phyloP scores from a whole-genome alignment of 176 grass and related monocot species.

The Triticum timopheevii region DNA sequence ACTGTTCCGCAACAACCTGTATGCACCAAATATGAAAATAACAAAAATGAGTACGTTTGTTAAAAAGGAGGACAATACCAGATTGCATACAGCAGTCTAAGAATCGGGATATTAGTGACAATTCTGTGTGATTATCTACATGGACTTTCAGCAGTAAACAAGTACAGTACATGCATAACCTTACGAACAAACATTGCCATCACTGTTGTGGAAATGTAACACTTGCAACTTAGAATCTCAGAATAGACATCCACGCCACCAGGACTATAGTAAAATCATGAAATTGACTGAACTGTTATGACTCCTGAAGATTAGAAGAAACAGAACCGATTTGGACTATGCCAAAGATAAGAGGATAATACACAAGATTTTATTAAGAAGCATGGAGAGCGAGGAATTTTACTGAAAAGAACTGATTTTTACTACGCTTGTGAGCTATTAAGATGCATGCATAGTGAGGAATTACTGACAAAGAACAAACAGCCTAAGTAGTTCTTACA shows the following conservation, averaged over 20 bases:
- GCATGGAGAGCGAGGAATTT: background rate
- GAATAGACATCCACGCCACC: background rate
- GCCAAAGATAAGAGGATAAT: background rate
- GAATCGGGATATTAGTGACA: background rate
- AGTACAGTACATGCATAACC: background rate
- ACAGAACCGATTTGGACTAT: background rate
- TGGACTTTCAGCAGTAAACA: background rate
- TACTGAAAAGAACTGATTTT: background rate
- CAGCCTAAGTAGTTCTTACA: background rate
- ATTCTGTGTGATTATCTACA: background rate
- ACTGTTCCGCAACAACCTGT: constrained; percentile 89
- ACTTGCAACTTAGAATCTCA: background rate
- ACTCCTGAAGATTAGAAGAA: constrained; percentile 19
- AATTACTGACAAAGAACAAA: background rate
- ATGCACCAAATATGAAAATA: constrained; percentile 25
- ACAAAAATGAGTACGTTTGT: background rate
- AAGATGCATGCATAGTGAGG: background rate
- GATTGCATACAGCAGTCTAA: background rate
- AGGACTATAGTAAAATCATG: background rate
- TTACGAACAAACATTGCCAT: background rate
- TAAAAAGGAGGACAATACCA: background rate
- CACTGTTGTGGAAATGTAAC: background rate
- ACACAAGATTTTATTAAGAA: background rate
- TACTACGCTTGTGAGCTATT: background rate
- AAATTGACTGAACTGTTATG: constrained; percentile 1